phyloP scores from a whole-genome alignment of 164 flowering plant species.

The Nymphaea colorata region DNA sequence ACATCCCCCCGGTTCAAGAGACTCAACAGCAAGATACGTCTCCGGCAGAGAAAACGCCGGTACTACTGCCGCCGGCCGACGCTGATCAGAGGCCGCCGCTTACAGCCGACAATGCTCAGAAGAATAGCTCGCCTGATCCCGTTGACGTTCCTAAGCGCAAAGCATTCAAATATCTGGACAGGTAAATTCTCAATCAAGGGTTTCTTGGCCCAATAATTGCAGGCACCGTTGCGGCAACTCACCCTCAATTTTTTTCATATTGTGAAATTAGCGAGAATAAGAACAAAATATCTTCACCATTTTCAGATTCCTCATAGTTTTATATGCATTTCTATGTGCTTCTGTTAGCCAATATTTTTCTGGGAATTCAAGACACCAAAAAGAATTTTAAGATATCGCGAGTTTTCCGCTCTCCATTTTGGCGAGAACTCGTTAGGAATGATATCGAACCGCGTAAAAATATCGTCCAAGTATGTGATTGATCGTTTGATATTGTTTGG shows the following conservation, averaged over 20 bases:
- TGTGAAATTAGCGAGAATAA: not conserved
- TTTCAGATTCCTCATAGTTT: not conserved
- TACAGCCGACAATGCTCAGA: conserved; percentile 12
- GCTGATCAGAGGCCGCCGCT: conserved; percentile 7
- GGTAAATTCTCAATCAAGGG: conserved; percentile 13
- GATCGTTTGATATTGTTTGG: too few species aligned
- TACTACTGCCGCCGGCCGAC: not conserved
- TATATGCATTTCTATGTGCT: not conserved
- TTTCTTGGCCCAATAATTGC: not conserved
- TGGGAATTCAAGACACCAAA: too few species aligned
- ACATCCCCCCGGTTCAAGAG: not conserved
- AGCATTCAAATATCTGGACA: conserved; percentile 52
- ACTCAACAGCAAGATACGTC: not conserved
- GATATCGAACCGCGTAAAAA: too few species aligned
- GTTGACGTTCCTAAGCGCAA: conserved; percentile 37
- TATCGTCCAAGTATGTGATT: too few species aligned
- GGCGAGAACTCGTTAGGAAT: too few species aligned
- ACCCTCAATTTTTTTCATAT: too few species aligned
- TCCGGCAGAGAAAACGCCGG: not conserved
- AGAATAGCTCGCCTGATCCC: conserved; percentile 30
- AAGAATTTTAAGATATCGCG: too few species aligned
- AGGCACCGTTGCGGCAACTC: too few species aligned
- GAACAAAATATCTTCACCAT: not conserved
- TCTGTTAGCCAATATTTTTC: not conserved
- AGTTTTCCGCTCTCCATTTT: too few species aligned